Evolutionary conservation across 352 stramenopile species (phyloP), one percentile per base, ranked within the genome.

Genomic region (Pythium angustatum): DNA sequence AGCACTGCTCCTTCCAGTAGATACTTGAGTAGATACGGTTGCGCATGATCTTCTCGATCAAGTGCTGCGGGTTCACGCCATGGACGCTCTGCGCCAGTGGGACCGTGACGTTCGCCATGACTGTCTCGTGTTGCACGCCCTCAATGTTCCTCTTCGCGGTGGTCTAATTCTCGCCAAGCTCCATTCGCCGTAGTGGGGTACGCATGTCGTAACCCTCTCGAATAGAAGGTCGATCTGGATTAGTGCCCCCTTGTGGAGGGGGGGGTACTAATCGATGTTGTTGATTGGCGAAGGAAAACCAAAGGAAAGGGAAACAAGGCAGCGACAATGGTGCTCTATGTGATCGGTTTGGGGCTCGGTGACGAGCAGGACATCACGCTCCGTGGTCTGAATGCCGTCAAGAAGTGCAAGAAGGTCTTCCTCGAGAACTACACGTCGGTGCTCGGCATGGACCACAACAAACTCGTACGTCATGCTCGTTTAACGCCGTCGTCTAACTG

Each of bases 321-420:
- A 62, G 34, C 27, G 12, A 64, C 19, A 31, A 89, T 89, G 80
- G 80, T 99, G 54, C 85, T 99, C 1, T 99, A 98, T 73, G 90
- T 99, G 36, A 94, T 99, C 58, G 98, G 98, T 17, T 69, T 99
- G 21, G 98, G 98, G 28, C 85, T 99, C 26, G 92, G 97, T 57
- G 96, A 99, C 80, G 96, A 99, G 78, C 97, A 98, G 69, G 97
- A 99, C 78, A 98, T 99, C 54, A 99, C 97, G 17, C 82, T 99
- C 58, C 88, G 96, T 57, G 97, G 97, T 1, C 76, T 99, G 17
- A 96, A 98, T 70, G 88, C 96, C 44, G 94, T 99, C 54, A 96
- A 98, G 80, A 85, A 84, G 63, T 96, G 88, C 63, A 85, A 96
- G 63, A 94, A 96, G 56, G 83, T 99, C 15, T 99, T 98, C 71